Conservation (phyloP, 257 asterid species). For the Solanum rostratum region DNA sequence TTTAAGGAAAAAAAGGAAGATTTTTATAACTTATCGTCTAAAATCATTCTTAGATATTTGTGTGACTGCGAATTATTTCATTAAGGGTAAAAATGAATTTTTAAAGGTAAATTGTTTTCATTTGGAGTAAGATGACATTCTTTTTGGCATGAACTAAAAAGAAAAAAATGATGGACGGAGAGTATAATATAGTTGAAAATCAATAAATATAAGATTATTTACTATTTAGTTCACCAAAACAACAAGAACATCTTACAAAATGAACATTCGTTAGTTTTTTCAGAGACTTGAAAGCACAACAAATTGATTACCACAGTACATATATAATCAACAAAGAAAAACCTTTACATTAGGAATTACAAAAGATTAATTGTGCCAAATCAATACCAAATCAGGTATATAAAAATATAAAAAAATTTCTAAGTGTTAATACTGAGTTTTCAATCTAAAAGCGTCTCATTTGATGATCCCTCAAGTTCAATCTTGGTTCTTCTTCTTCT, state of each 20-base stretch:
- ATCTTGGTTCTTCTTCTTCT: slow-evolving; percentile 32
- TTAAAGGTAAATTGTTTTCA: too few species aligned
- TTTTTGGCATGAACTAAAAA: too few species aligned
- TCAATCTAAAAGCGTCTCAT: slow-evolving; percentile 22
- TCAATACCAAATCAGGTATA: background rate
- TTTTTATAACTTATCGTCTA: too few species aligned
- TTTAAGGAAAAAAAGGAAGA: too few species aligned
- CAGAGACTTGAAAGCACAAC: background rate
- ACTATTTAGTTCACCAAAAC: background rate
- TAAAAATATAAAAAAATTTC: background rate
- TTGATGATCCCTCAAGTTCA: slow-evolving; percentile 13
- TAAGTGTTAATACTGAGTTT: background rate
- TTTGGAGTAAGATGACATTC: too few species aligned
- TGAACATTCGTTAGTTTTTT: background rate
- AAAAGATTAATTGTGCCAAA: background rate
- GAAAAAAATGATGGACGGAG: too few species aligned
- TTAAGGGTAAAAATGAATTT: too few species aligned
- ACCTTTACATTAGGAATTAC: background rate
- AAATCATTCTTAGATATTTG: too few species aligned
- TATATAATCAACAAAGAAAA: background rate
- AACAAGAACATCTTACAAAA: background rate
- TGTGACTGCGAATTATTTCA: too few species aligned
- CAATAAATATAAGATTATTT: background rate
- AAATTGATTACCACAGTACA: background rate
- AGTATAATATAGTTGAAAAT: background rate